phyloP scores from a whole-genome alignment of 129 eudicot genomes.

The Lactuca sativa region DNA sequence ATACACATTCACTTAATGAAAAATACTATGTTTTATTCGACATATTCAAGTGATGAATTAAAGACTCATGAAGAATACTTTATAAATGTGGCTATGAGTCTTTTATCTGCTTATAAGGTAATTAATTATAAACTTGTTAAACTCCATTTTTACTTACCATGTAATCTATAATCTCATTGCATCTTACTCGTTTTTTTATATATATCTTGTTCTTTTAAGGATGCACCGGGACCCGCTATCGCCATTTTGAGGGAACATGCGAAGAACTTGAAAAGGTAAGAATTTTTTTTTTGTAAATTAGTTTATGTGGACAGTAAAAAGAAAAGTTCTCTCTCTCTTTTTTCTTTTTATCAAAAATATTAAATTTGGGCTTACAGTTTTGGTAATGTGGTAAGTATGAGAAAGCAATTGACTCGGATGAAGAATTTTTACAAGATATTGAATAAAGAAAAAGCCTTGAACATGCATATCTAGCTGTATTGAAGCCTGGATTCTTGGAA shows the following conservation, averaged over 20 bases:
- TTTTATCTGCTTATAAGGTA: constrained; percentile 68
- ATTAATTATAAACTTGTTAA: background rate
- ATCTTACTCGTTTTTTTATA: constrained; percentile 18
- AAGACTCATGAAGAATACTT: constrained; percentile 57
- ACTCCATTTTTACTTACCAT: background rate
- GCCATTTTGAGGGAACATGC: constrained; percentile 36
- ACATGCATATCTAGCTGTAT: constrained; percentile 41
- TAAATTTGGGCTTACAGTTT: constrained; percentile 14
- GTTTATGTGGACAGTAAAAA: background rate
- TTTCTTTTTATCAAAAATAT: background rate
- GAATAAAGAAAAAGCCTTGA: constrained; percentile 52
- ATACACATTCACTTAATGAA: background rate
- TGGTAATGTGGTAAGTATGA: constrained; percentile 50
- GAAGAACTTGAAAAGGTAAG: constrained; percentile 55
- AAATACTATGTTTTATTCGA: background rate
- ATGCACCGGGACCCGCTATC: constrained; percentile 49
- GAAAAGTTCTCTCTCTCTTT: too few species aligned
- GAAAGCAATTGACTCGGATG: constrained; percentile 36
- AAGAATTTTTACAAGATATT: constrained; percentile 35
- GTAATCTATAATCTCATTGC: background rate
- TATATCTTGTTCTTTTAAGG: constrained; percentile 44
- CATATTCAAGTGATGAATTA: constrained; percentile 69
- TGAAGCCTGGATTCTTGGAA: too few species aligned
- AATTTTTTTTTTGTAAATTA: background rate
- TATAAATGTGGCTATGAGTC: constrained; percentile 42